phyloP scores from a whole-genome alignment of 345 rosid genomes.

The Cardamine chenopodiifolia region DNA sequence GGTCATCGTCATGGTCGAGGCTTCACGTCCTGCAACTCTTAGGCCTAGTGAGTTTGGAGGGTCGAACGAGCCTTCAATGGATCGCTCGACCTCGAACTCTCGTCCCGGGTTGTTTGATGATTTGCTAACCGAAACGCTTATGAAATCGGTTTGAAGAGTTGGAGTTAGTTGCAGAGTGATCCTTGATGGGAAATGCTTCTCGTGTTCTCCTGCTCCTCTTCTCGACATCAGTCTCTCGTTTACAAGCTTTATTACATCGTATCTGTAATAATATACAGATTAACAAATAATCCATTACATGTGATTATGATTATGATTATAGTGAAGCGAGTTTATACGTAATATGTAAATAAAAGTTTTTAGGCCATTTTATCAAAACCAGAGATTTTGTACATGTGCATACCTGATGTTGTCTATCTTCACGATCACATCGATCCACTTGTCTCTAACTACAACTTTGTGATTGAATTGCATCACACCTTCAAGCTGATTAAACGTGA shows the following conservation, averaged over 20 bases:
- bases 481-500: constrained; percentile 80
- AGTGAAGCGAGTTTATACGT: neutral
- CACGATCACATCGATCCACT: constrained; percentile 60
- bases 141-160: constrained; percentile 60
- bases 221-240: constrained; percentile 60
- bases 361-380: neutral
- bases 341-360: neutral
- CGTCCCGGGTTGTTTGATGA: constrained; percentile 67
- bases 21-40: constrained; percentile 58
- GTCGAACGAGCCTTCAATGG: constrained; percentile 64
- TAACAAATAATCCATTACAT: neutral
- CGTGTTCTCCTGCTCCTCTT: constrained; percentile 68
- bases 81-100: constrained; percentile 56
- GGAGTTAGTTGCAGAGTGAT: constrained; percentile 75
- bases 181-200: constrained; percentile 87
- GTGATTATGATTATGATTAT: neutral
- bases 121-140: constrained; percentile 78
- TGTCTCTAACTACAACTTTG: constrained; percentile 53
- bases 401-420: constrained; percentile 74
- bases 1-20: constrained; percentile 62
- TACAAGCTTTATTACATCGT: constrained; percentile 58
- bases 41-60: constrained; percentile 71
- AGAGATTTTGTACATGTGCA: neutral
- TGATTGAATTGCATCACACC: constrained; percentile 83
- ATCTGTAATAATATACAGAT: constrained; percentile 42